A percentile compares a stretch with the other conserved stretches of the same genome.
Conservation (phyloP, 148 eudicot species). For the Euryodendron excelsum region DNA sequence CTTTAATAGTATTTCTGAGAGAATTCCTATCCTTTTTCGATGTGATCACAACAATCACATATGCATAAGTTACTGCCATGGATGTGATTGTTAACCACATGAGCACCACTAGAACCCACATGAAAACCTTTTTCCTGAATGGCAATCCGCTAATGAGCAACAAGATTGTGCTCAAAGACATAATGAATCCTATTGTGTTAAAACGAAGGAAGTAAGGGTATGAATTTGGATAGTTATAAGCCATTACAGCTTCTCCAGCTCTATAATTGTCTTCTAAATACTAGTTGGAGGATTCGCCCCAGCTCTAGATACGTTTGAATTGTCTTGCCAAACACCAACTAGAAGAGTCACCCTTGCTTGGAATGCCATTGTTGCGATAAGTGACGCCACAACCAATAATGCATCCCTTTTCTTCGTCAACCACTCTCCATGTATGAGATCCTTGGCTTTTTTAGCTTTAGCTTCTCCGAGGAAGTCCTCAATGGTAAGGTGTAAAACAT, state of each 20-base stretch:
- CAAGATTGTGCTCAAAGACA: not conserved
- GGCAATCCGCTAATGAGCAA: constrained; percentile 7
- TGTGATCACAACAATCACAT: not conserved
- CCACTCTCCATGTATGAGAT: not conserved
- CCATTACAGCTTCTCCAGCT: constrained; percentile 22
- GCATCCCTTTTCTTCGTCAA: constrained; percentile 5
- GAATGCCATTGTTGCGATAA: constrained; percentile 38
- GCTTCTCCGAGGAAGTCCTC: not conserved
- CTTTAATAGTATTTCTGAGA: not conserved
- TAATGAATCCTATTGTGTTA: constrained; percentile 20
- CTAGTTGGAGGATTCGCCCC: constrained; percentile 43
- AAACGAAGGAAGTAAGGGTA: not conserved
- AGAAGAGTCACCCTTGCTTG: constrained; percentile 21
- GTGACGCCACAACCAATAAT: constrained; percentile 33
- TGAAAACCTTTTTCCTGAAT: not conserved
- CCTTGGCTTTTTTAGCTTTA: not conserved
- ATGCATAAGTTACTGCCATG: not conserved
- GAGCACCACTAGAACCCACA: not conserved
- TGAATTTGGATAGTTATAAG: not conserved
- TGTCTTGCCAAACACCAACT: not conserved
- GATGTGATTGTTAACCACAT: constrained; percentile 11
- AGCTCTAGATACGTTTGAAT: no score
- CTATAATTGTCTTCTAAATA: constrained; percentile 24
- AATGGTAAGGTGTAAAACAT: no score
- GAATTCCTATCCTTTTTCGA: not conserved